Percentiles rank a stretch among this genome's conserved stretches.
phyloP scores from a whole-genome alignment of 1,284 basidiomycete species.

The Thelephora terrestris region DNA sequence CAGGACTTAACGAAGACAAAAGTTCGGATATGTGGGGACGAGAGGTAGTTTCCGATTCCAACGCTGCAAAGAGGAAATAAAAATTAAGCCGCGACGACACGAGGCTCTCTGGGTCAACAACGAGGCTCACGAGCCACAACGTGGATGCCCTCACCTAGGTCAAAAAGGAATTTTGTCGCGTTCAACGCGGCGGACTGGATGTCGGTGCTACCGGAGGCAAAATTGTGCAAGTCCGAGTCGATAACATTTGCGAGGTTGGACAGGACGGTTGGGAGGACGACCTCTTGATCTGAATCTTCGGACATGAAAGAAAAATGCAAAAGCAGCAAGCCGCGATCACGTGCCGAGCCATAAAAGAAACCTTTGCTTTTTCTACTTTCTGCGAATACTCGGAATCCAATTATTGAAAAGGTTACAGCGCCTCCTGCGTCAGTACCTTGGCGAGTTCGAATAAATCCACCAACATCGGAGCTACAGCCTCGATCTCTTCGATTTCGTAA shows the following conservation, averaged over 20 bases:
- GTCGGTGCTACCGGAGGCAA: slow-evolving; percentile 46
- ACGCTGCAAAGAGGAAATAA: slow-evolving; percentile 28
- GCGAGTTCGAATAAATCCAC: too few species aligned
- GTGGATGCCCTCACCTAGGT: slow-evolving; percentile 47
- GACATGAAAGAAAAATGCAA: too few species aligned
- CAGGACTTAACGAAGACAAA: slow-evolving; percentile 52
- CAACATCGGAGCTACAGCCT: too few species aligned
- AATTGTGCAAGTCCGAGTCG: slow-evolving; percentile 40
- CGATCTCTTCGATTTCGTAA: too few species aligned
- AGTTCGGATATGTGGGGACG: slow-evolving; percentile 58
- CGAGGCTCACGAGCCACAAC: slow-evolving; percentile 17
- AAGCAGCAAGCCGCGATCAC: too few species aligned
- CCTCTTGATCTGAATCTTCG: too few species aligned
- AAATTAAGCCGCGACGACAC: slow-evolving; percentile 3
- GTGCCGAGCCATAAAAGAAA: too few species aligned
- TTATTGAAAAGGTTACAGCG: too few species aligned
- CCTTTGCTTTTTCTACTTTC: too few species aligned
- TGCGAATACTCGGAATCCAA: too few species aligned
- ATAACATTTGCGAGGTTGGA: slow-evolving; percentile 41
- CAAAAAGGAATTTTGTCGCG: slow-evolving; percentile 72
- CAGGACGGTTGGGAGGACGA: slow-evolving; percentile 30
- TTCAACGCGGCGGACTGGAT: slow-evolving; percentile 52
- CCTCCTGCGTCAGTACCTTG: too few species aligned
- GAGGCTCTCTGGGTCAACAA: not conserved
- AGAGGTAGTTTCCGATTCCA: slow-evolving; percentile 56